These are phyloP conservation scores for Sporobolomyces roseus DNA, from an alignment of 768 basidiomycete species.

Conservation along the genomic window DNA sequence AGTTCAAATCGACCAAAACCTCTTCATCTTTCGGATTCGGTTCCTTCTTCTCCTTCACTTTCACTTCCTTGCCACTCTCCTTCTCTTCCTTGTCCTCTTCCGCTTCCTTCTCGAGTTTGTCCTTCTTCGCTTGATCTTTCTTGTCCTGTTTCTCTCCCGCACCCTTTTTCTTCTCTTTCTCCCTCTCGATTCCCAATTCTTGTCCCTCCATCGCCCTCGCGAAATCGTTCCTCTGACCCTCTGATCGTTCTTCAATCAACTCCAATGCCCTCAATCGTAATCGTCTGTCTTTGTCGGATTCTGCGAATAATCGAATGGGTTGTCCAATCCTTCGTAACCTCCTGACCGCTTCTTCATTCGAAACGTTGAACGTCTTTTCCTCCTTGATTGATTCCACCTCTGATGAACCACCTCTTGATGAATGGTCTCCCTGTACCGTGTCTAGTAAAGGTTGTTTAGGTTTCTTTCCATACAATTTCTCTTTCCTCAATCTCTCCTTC, in stretches of 20 bases:
- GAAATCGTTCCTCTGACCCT: slow-evolving; percentile 86
- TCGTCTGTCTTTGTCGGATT: slow-evolving; percentile 88
- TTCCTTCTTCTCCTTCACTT: slow-evolving; percentile 53
- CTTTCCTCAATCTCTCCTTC: slow-evolving; percentile 51
- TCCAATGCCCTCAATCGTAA: slow-evolving; percentile 87
- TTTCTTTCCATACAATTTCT: slow-evolving; percentile 45
- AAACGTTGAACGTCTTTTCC: slow-evolving; percentile 68
- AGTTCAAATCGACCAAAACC: slow-evolving; percentile 69
- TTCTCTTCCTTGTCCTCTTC: background rate
- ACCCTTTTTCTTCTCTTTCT: slow-evolving; percentile 53
- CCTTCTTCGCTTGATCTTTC: background rate
- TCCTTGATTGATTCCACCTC: background rate
- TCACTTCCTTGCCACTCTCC: slow-evolving; percentile 60
- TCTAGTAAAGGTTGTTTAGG: slow-evolving; percentile 39
- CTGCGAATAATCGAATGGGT: slow-evolving; percentile 89
- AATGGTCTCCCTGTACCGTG: slow-evolving; percentile 45
- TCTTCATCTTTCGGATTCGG: slow-evolving; percentile 53
- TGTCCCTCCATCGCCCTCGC: slow-evolving; percentile 54
- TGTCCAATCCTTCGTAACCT: slow-evolving; percentile 86
- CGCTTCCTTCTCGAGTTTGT: too few relatives aligned
- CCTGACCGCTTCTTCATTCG: slow-evolving; percentile 85
- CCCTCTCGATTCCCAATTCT: slow-evolving; percentile 63
- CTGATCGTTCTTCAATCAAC: slow-evolving; percentile 69
- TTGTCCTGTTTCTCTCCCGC: slow-evolving; percentile 35
- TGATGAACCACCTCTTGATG: slow-evolving; percentile 49